Percentiles rank a stretch among this genome's conserved stretches.
These are phyloP conservation scores for Laguncularia racemosa DNA, from an alignment of 345 rosid genomes.

Conservation along the genomic window DNA sequence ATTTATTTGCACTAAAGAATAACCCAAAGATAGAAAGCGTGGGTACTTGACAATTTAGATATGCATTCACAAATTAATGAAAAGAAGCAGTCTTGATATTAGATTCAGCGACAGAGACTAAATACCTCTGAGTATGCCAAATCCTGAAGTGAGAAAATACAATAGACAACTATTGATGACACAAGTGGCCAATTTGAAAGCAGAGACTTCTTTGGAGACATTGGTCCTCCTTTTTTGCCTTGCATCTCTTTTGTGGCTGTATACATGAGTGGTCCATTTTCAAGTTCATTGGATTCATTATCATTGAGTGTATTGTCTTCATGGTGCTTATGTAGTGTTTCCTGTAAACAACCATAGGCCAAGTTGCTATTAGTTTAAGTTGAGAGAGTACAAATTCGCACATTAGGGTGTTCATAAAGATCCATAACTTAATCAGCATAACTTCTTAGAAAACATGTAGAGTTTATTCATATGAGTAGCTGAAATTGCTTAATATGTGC, in stretches of 20 bases:
- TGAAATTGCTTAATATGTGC: no score
- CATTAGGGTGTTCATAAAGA: no score
- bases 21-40: no score
- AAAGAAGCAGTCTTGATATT: background rate
- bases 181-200: conserved; percentile 78
- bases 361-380: no score
- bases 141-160: conserved; percentile 80
- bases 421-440: no score
- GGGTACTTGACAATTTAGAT: no score
- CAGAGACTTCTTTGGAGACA: conserved; percentile 31
- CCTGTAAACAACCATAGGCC: conserved; percentile 22
- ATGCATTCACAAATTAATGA: background rate
- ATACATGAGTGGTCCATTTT: conserved; percentile 1
- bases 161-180: conserved; percentile 81
- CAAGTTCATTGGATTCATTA: conserved; percentile 31
- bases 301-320: conserved; percentile 14
- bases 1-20: no score
- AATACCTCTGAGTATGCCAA: conserved; percentile 92
- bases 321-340: conserved; percentile 54
- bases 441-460: no score
- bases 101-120: no score
- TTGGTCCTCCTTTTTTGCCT: conserved; percentile 17
- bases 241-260: conserved; percentile 8
- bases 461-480: no score
- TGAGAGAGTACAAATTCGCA: no score